Evolutionary conservation across 176 grass and related monocot species (phyloP), one percentile per base, ranked within the genome.

Genomic region (Oryza meyeriana): DNA sequence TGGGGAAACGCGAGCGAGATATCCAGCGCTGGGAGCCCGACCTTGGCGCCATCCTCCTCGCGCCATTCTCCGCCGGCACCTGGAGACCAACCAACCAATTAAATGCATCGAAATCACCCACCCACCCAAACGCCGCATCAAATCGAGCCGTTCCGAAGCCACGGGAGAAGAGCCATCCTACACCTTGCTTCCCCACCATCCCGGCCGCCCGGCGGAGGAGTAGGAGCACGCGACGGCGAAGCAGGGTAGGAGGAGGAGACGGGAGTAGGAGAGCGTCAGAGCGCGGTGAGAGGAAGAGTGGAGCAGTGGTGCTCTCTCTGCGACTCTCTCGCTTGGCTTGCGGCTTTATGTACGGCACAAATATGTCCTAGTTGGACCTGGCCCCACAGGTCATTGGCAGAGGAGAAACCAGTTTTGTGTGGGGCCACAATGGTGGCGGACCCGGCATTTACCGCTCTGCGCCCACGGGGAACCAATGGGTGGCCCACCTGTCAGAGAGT

Each of bases 1-100:
- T 93, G 87, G 33, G 91, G 87, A 80, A 93, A 93, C 78, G 87
- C 87, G 63, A 82, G 45, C 31, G 84, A 44, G 47, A 93, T 47
- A 18, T 88, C 80, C 39, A 90, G 27, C 78, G 90, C 66, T 64
- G 83, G 74, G 26, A 83, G 61, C 17, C 65, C 80, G 69, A 75
- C 58, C 69, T 52, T 83, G 27, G 85, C 40, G 71, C 66, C 27
- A 44, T 74, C 73, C 61, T 79, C 62, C 70, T 75, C 78, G 29
- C 14, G 45, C 28, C 71, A 35, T 10, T 61, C 70, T 28, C 35
- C 62, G 34, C 78, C 62, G 12, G 27, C 31, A 36, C 17, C 76
- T 85, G 30, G 34, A 86, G 10, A 42, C 58, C 25, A 66, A 68
- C 10, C 9, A 24, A 68, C 22, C 33, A 61, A 47, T 61, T 29